Evolutionary conservation across 805 yeast genomes (phyloP).

Genomic region (Jamesozyma jinghongensis): DNA sequence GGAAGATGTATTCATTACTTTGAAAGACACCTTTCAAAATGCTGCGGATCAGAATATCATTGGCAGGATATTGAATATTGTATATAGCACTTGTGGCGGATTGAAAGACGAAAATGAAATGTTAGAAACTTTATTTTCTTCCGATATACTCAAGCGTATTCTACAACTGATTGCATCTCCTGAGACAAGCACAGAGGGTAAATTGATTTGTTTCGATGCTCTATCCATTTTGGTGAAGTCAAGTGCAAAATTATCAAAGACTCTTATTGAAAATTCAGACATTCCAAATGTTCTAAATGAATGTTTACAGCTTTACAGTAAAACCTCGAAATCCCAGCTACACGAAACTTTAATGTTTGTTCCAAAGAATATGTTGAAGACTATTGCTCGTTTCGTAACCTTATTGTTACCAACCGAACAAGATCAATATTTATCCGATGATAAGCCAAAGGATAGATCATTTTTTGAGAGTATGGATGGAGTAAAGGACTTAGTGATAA

Average conservation of each 20-base stretch:
- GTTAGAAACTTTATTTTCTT: constrained; percentile 19
- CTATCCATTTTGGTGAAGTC: constrained; percentile 36
- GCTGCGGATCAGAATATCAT: constrained; percentile 39
- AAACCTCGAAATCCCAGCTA: constrained; percentile 33
- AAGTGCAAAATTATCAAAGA: constrained; percentile 36
- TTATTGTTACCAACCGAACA: constrained; percentile 45
- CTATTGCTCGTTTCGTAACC: constrained; percentile 47
- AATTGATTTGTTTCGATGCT: constrained; percentile 32
- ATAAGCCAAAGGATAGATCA: constrained; percentile 6
- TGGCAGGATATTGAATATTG: constrained; percentile 14
- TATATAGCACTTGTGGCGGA: constrained; percentile 23
- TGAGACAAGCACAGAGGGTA: constrained; percentile 28
- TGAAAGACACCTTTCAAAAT: constrained; percentile 45
- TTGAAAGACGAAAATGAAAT: constrained; percentile 10
- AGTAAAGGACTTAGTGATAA: constrained; percentile 33
- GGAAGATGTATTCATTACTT: constrained; percentile 47
- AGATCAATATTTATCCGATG: not conserved
- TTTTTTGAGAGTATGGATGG: constrained; percentile 16
- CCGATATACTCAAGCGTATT: constrained; percentile 30
- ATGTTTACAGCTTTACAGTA: constrained; percentile 45
- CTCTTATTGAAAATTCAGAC: constrained; percentile 40
- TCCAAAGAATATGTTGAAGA: constrained; percentile 54
- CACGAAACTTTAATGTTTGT: constrained; percentile 67
- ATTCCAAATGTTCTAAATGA: constrained; percentile 40
- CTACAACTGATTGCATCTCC: constrained; percentile 20